Conservation (phyloP, 73 alveolate genomes). For the Tetrahymena elliotti region DNA sequence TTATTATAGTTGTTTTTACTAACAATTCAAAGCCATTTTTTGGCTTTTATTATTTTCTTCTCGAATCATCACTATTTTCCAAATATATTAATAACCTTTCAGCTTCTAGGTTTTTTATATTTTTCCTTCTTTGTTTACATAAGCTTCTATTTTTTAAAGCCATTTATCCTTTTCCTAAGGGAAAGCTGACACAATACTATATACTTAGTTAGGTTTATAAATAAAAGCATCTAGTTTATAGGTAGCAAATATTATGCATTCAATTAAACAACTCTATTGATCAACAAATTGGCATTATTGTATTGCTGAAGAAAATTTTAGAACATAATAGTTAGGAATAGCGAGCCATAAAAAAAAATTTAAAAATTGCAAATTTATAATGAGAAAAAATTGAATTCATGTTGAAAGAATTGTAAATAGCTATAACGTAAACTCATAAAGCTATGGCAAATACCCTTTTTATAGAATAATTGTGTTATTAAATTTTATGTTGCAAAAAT, state of each 20-base stretch:
- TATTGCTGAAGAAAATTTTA: background rate
- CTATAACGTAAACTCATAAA: background rate
- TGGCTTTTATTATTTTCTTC: background rate
- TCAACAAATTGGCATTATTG: background rate
- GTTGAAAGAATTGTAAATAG: background rate
- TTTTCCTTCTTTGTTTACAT: too few relatives aligned
- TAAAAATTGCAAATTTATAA: background rate
- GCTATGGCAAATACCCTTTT: background rate
- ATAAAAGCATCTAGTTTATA: background rate
- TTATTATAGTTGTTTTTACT: too few relatives aligned
- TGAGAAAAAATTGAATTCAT: background rate
- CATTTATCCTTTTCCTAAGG: background rate
- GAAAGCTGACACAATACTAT: background rate
- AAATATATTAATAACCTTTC: too few relatives aligned
- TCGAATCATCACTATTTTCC: background rate
- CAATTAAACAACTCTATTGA: background rate
- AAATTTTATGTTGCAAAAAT: too few relatives aligned
- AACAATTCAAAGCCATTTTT: background rate
- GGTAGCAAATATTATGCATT: background rate
- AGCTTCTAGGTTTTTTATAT: background rate
- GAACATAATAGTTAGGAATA: background rate
- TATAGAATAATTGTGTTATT: background rate
- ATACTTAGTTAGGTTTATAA: background rate
- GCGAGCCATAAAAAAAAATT: background rate
- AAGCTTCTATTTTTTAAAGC: background rate